Conservation (phyloP, 192 early-diverging fungal genomes). For the Coemansia sp. region DNA sequence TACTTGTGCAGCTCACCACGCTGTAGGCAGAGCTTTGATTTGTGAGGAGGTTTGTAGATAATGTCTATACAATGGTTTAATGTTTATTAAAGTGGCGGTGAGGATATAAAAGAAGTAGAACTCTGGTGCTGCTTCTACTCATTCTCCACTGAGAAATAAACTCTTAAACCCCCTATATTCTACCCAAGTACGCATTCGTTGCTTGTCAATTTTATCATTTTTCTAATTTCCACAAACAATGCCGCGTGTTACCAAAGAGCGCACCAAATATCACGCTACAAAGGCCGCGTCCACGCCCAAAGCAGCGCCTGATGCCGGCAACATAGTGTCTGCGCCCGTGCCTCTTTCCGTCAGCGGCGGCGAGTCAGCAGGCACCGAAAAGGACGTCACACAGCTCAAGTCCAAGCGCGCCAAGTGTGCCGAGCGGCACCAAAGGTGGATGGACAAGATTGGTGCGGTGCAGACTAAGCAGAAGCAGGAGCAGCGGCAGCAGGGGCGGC, state of each 20-base stretch:
- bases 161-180: no score
- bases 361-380: not conserved
- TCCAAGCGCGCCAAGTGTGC: constrained; percentile 60
- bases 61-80: no score
- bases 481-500: constrained; percentile 38
- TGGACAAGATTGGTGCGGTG: constrained; percentile 61
- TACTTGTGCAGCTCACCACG: no score
- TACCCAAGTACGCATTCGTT: not conserved
- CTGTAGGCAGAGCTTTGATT: no score
- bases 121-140: no score
- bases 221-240: constrained; percentile 2
- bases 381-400: not conserved
- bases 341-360: not conserved
- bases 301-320: not conserved
- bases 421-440: constrained; percentile 60
- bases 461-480: constrained; percentile 55
- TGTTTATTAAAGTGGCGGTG: no score
- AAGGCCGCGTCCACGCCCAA: not conserved
- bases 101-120: no score
- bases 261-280: constrained; percentile 29
- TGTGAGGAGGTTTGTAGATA: no score
- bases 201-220: constrained; percentile 1
- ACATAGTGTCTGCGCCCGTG: constrained; percentile 23
- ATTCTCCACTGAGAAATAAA: no score
- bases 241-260: constrained; percentile 25